Evolutionary conservation across 1,284 basidiomycete species (phyloP).

Genomic region (Austroboletus niveus): DNA sequence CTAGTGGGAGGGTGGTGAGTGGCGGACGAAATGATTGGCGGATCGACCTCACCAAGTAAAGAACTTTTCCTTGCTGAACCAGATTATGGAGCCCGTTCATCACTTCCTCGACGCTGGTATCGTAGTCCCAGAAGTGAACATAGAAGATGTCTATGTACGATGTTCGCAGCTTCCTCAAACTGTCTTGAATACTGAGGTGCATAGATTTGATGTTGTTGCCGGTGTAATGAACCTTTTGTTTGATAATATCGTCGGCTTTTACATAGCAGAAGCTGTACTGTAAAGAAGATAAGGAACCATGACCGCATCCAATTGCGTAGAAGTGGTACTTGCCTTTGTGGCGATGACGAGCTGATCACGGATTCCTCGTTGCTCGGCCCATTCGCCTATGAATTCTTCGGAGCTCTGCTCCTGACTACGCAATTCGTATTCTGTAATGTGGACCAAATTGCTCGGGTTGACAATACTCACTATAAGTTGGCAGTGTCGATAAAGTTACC

Average conservation of each 20-base stretch:
- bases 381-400: no score
- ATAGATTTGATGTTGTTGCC: constrained; percentile 37
- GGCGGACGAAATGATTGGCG: background rate
- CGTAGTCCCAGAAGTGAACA: constrained; percentile 37
- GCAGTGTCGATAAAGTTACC: constrained; percentile 38
- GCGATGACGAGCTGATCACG: constrained; percentile 46
- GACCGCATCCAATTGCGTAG: background rate
- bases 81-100: constrained; percentile 42
- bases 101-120: constrained; percentile 36
- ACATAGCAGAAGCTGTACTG: constrained; percentile 33
- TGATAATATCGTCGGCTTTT: constrained; percentile 15
- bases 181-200: constrained; percentile 28
- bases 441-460: background rate
- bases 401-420: constrained; percentile 36
- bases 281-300: constrained; percentile 22
- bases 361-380: constrained; percentile 33
- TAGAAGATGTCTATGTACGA: constrained; percentile 37
- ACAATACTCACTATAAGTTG: constrained; percentile 28
- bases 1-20: constrained; percentile 1
- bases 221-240: constrained; percentile 29
- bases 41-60: constrained; percentile 35
- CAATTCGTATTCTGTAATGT: background rate
- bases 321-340: constrained; percentile 35
- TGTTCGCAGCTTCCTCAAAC: constrained; percentile 41
- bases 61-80: constrained; percentile 38